These are phyloP conservation scores for Paspalum notatum DNA, from an alignment of 176 grass and related monocot genomes.

Conservation along the genomic window DNA sequence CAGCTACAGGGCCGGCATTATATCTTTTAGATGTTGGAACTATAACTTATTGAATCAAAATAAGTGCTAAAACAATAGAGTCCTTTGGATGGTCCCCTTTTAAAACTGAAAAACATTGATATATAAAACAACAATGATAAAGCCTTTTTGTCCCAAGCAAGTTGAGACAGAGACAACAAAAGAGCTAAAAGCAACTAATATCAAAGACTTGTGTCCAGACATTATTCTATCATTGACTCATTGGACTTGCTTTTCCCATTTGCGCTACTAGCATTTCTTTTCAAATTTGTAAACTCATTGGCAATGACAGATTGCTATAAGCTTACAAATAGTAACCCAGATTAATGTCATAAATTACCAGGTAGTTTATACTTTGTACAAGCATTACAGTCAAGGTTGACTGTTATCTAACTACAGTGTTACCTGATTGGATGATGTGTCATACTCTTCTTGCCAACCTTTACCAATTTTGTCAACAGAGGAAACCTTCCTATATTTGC, in stretches of 20 bases:
- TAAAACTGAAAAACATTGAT: background rate
- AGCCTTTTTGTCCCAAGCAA: background rate
- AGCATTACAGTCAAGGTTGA: background rate
- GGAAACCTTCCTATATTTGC: slow-evolving; percentile 82
- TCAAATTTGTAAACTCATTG: background rate
- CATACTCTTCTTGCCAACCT: slow-evolving; percentile 90
- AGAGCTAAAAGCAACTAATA: slow-evolving; percentile 4
- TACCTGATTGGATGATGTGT: slow-evolving; percentile 83
- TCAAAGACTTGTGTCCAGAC: background rate
- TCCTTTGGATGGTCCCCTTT: background rate
- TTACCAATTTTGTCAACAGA: slow-evolving; percentile 71
- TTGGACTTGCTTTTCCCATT: background rate
- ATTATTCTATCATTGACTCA: background rate
- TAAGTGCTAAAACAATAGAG: background rate
- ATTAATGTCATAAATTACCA: slow-evolving; percentile 15
- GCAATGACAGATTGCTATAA: background rate
- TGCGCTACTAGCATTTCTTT: background rate
- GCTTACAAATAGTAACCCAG: slow-evolving; percentile 14
- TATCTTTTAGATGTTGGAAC: background rate
- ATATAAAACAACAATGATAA: background rate
- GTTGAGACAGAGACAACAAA: slow-evolving; percentile 2
- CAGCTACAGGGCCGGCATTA: no score
- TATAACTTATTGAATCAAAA: slow-evolving; percentile 15
- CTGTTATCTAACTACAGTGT: slow-evolving; percentile 8
- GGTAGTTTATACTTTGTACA: background rate